Base-by-base conservation (phyloP, 768 basidiomycete genomes). In the Cystoderma amianthinum region DNA sequence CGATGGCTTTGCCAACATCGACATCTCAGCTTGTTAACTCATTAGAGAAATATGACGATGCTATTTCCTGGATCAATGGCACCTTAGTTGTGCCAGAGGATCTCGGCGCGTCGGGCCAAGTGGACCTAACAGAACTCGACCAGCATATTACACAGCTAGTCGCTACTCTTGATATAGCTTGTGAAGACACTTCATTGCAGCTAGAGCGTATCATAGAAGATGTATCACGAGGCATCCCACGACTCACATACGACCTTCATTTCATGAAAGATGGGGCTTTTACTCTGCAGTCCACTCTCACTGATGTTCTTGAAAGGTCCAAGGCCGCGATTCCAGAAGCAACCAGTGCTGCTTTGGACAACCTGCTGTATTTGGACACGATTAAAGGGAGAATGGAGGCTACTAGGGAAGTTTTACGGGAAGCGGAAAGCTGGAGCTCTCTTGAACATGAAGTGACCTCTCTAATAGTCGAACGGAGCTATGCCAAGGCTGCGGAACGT, bases 391-490 rank as follows among this genome's bases (percentile, higher is more conserved):
- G 85, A 16, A 93, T 99, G 90, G 91, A 93, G 57, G 80, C 82
- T 0, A 76, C 91, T 1, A 71, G 93, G 23, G 91, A 91, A 47
- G 92, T 97, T 13, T 64, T 98, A 24, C 79, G 84, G 18, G 95
- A 98, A 57, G 94, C 96, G 10, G 94, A 98, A 68, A 89, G 85
- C 49, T 99, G 96, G 96, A 88, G 85, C 43, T 89, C 90, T 2
- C 73, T 99, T 35, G 96, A 98, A 58, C 74, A 85, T 24, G 96
- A 99, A 63, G 85, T 96, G 36, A 88, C 86, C 0, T 71, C 84
- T 2, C 73, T 95, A n/a, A 72, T 98, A 32, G 64, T 72, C 11
- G 87, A 92, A 50, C 74, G 76, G 51, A 80, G 71, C 48, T 95
- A 89, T 55, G 76, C 76, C 38, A 92, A 93, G 56, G 95, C 95